Base-by-base conservation (phyloP, 805 yeast species). In the Nakazawaea laoshanensis region DNA sequence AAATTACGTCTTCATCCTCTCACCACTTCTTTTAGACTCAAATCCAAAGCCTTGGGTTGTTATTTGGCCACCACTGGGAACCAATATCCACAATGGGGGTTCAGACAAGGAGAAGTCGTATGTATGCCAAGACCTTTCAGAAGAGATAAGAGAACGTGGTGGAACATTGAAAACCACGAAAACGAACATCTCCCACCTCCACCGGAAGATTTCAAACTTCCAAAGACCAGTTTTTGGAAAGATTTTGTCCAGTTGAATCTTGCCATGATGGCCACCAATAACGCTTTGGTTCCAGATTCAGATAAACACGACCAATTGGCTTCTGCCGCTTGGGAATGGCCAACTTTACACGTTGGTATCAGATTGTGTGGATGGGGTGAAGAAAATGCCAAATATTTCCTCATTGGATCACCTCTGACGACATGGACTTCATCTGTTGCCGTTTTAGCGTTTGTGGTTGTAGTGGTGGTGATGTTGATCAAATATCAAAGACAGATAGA, bases 201-300 rank as follows among this genome's bases (percentile, higher is more conserved):
- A 26, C 70, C 77, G 7, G 72, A 57, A 33, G 75, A 64, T 43
- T 76, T 76, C 57, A 66, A 66, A 51, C 57, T 82, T 46, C 94
- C 94, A 48, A 77, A 68, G 48, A 81, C 92, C 9, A 73, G 68
- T 41, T 82, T 83, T 55, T 66, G 81, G 65, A 77, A 79, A 39
- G 92, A 83, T 55, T 83, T 83, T 42, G 53, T 82, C 24, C 74
- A 79, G 47, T 63, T 80, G 41, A 83, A 83, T 50, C 74, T 79
- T 49, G 92, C 89, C 2, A 83, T 83, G 94, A 82, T 82, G 76
- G 83, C 89, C 6, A 77, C 89, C 9, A 83, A 83, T 52, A 83
- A 80, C 47, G 94, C 89, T 0, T 63, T 83, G 46, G 69, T 83
- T 19, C 89, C 92, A 7, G 94, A 83, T 50, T 59, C 64, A 2